Evolutionary conservation across 2,329 filamentous ascomycete species (phyloP), one percentile per base, ranked within the genome.

Genomic region (Coleophoma eucalyptorum): DNA sequence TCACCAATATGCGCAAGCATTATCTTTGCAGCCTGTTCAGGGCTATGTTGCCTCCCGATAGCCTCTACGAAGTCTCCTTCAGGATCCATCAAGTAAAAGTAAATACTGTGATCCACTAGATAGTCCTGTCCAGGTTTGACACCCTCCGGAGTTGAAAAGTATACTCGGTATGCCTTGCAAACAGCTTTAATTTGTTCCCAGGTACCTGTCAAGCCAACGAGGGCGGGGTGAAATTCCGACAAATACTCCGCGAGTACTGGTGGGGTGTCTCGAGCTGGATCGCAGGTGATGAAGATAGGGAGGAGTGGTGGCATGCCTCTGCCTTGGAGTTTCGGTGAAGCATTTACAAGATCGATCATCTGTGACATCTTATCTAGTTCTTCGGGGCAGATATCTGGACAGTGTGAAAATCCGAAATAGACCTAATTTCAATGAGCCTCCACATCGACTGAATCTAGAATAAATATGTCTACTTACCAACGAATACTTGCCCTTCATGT

Each of bases 341-440:
- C 73, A 59, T 84, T 74, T 42, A 86, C 78, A 6, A 81, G 75
- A 66, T 99, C 91, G 65, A 95, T 87, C 83, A 97, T 96, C 52
- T 80, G 79, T n/a, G 93, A 89, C 92, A 99, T 97, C 77, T 99
- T 99, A 75, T 99, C 94, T 62, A 99, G 86, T 73, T 99, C 94
- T 66, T 99, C 94, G 33, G 94, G 94, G 75, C 94, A 99, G 67
- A 99, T 99, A 68, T 99, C 94, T 20, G 94, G 94, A 69, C 94
- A 99, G 71, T 97, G 92, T 8, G 90, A 93, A 79, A 99, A 99
- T 64, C 94, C 94, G 68, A 99, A 99, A 74, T 99, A 99, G 35
- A 97, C 84, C 90, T 94, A 58, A 53, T 32, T 21, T 18, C 45
- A 6, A 35, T 54, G 21, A 47, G 46, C 26, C 26, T 32, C 32